Base-by-base conservation (phyloP, 192 early-diverging fungal species). In the Pilobolus umbonatus region DNA sequence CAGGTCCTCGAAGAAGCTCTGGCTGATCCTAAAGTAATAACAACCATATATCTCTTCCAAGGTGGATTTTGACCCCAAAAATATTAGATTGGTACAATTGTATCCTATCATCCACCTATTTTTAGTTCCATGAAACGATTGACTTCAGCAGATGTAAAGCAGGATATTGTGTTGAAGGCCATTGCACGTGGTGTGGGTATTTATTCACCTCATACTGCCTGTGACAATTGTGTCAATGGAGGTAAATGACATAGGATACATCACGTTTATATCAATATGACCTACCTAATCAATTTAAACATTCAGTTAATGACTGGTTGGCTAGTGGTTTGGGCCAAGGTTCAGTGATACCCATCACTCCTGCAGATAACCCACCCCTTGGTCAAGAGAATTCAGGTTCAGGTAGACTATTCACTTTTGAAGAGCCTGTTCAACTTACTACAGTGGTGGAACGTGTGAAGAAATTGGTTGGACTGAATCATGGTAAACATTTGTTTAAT, bases 21-120 rank as follows among this genome's bases (percentile, higher is more conserved):
- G 9, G 63, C 75, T 10, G 88, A 92, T 72, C 80, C 84, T 0
- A 67, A 59, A 2, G 69, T 68, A 29, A 29, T 36, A 28, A 26
- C 39, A 17, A 19, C 12, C 25, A 15, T 35, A 40, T 5, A 6
- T 29, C 10, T 26, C 14, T 32, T 46, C 25, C 11, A 14, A 3
- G 45, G 12, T 15, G 7, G 4, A 12, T 4, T 21, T 19, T 17
- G 40, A 34, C 30, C 21, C 25, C n/a, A 28, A 17, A 29, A 36
- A 22, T 59, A 8, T 14, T 35, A 73, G 65, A 80, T 96, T 5
- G 95, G 92, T 21, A 83, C 92, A 2, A 92, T 98, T 62, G 82
- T 98, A 17, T 75, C 93, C 21, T 98, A 98, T 73, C 94, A 95
- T 67, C 96, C 94, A 34, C 93, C 94, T 9, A 86, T 98, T 46